Percentiles rank a stretch among this genome's conserved stretches.
Conservation (phyloP, 2,329 filamentous ascomycete genomes). For the Trichoderma breve region DNA sequence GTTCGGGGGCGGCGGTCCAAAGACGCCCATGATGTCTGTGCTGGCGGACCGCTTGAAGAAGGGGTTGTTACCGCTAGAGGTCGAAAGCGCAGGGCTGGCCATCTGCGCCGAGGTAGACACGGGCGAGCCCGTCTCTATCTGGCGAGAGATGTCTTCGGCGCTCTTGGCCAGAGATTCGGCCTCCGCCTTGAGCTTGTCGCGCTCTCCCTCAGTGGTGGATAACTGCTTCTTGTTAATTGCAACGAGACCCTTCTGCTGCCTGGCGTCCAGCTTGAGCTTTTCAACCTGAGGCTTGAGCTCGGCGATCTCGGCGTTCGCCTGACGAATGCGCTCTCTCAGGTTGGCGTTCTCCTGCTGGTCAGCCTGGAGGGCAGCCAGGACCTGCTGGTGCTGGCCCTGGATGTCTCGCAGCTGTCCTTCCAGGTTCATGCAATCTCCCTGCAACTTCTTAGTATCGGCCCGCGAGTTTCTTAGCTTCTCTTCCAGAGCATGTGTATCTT, state of each 20-base stretch:
- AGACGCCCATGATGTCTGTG: conserved; percentile 57
- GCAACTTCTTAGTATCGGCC: conserved; percentile 78
- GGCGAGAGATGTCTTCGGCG: conserved; percentile 57
- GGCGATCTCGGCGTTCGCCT: conserved; percentile 76
- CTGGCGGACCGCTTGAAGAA: conserved; percentile 78
- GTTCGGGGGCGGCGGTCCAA: conserved; percentile 47
- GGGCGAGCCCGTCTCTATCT: conserved; percentile 51
- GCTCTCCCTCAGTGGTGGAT: conserved; percentile 81
- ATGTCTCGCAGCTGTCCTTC: conserved; percentile 80
- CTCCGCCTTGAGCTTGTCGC: conserved; percentile 82
- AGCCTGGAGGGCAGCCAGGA: conserved; percentile 70
- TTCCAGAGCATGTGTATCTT: conserved; percentile 79
- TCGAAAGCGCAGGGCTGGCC: conserved; percentile 67
- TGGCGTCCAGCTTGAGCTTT: conserved; percentile 85
- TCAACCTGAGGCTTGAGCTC: conserved; percentile 88
- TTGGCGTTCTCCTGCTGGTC: conserved; percentile 86
- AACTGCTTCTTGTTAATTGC: conserved; percentile 99
- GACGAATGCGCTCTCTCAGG: conserved; percentile 83
- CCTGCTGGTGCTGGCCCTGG: conserved; percentile 76
- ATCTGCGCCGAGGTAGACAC: conserved; percentile 50
- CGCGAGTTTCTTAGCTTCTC: conserved; percentile 75
- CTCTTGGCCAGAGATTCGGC: conserved; percentile 66
- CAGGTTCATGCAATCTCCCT: conserved; percentile 78
- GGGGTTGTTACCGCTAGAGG: conserved; percentile 80
- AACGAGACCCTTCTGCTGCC: conserved; percentile 93